Evolutionary conservation across 371 early-diverging fungal genomes (phyloP).

Genomic region (Sporodiniella umbellata): DNA sequence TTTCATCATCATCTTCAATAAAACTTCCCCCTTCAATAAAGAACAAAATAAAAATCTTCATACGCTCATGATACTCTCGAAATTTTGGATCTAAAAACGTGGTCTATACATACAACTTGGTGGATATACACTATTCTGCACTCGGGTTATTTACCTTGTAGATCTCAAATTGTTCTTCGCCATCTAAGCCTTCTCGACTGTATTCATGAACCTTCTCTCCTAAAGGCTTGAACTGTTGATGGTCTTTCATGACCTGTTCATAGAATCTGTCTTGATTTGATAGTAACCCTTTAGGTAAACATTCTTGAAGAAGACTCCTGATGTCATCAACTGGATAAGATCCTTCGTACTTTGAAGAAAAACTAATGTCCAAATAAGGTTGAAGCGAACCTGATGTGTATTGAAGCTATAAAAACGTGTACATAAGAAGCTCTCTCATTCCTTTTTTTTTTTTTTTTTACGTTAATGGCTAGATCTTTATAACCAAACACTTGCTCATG

Average conservation of each 20-base stretch:
- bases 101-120: constrained; percentile 1
- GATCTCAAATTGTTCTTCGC: constrained; percentile 61
- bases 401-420: constrained; percentile 50
- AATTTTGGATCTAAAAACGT: constrained; percentile 59
- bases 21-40: constrained; percentile 91
- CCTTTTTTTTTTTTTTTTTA: constrained; percentile 12
- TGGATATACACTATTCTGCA: not conserved
- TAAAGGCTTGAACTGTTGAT: constrained; percentile 58
- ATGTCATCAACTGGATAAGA: constrained; percentile 39
- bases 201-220: constrained; percentile 76
- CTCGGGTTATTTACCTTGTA: constrained; percentile 57
- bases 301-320: constrained; percentile 34
- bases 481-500: constrained; percentile 87
- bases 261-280: constrained; percentile 62
- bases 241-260: constrained; percentile 56
- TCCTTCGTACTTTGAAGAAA: constrained; percentile 42
- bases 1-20: constrained; percentile 80
- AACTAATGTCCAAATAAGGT: constrained; percentile 62
- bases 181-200: constrained; percentile 31
- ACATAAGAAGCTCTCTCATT: not conserved
- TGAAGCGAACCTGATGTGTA: constrained; percentile 79
- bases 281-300: constrained; percentile 37
- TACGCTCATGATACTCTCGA: constrained; percentile 70
- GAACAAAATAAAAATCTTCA: constrained; percentile 75
- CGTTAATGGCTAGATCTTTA: constrained; percentile 72